Evolutionary conservation across 768 basidiomycete genomes (phyloP).

Genomic region (Pluteus cervinus): DNA sequence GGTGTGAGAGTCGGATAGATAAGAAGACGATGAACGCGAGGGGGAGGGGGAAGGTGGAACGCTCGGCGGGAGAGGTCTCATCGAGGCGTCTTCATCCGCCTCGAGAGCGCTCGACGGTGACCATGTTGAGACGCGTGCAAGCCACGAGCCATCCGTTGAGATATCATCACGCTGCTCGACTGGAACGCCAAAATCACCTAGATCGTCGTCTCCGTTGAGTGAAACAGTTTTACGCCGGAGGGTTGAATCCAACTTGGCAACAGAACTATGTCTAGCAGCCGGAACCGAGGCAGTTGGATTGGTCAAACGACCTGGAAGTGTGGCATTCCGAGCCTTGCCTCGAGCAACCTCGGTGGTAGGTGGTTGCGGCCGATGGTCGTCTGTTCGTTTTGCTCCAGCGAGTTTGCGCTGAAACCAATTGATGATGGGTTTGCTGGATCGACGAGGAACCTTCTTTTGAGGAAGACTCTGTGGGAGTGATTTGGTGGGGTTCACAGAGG

Average conservation of each 20-base stretch:
- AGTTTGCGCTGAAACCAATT: slow-evolving; percentile 89
- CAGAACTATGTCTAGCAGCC: too few species aligned
- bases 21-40: slow-evolving; percentile 77
- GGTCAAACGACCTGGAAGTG: slow-evolving; percentile 25
- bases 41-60: slow-evolving; percentile 83
- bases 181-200: slow-evolving; percentile 28
- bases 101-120: slow-evolving; percentile 71
- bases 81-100: slow-evolving; percentile 92
- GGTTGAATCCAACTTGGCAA: too few species aligned
- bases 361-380: too few species aligned
- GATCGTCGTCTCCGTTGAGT: slow-evolving; percentile 52
- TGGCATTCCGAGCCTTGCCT: slow-evolving; percentile 26
- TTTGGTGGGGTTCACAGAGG: too few species aligned
- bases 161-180: slow-evolving; percentile 42
- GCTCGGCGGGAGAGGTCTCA: slow-evolving; percentile 86
- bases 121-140: slow-evolving; percentile 72
- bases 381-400: slow-evolving; percentile 57
- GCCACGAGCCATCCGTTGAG: slow-evolving; percentile 46
- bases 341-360: too few species aligned
- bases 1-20: slow-evolving; percentile 75
- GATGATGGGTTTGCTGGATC: slow-evolving; percentile 80
- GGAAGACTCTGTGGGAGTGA: slow-evolving; percentile 37
- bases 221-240: slow-evolving; percentile 55
- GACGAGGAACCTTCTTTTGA: slow-evolving; percentile 58
- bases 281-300: slow-evolving; percentile 5